Percentiles rank a stretch among this genome's conserved stretches.
These are phyloP conservation scores for Pseudogymnoascus sp. DNA, from an alignment of 2,329 filamentous ascomycete species.

Conservation along the genomic window DNA sequence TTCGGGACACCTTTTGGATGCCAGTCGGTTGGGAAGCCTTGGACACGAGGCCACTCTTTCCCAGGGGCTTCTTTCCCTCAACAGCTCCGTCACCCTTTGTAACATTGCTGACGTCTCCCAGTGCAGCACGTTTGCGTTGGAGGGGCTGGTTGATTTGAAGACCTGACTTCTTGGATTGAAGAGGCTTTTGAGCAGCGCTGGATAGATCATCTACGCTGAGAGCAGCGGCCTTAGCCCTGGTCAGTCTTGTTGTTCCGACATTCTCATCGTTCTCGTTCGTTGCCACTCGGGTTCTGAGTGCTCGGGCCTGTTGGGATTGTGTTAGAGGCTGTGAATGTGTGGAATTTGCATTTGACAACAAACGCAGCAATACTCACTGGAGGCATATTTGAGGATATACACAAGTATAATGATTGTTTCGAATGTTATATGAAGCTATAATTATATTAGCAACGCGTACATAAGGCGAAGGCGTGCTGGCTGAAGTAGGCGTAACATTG, in stretches of 20 bases:
- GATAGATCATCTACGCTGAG: constrained; percentile 53
- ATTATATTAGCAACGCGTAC: constrained; percentile 17
- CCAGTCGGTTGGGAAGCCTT: constrained; percentile 77
- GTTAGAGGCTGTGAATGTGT: not conserved
- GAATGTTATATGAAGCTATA: constrained; percentile 19
- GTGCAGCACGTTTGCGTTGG: constrained; percentile 68
- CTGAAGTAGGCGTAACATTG: not conserved
- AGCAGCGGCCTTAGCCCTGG: constrained; percentile 82
- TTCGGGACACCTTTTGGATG: constrained; percentile 60
- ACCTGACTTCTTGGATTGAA: constrained; percentile 62
- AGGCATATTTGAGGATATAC: constrained; percentile 36
- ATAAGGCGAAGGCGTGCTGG: constrained; percentile 13
- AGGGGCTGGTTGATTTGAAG: constrained; percentile 36
- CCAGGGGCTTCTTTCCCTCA: constrained; percentile 65
- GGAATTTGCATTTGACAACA: constrained; percentile 10
- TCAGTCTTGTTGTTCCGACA: constrained; percentile 67
- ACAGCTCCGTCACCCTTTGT: constrained; percentile 59
- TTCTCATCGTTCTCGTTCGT: constrained; percentile 97
- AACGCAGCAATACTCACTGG: constrained; percentile 37
- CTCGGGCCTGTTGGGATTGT: constrained; percentile 40
- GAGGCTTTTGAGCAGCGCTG: constrained; percentile 47
- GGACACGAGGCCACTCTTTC: constrained; percentile 61
- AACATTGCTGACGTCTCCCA: constrained; percentile 94
- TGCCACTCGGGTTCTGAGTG: constrained; percentile 63
- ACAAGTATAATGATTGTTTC: constrained; percentile 26